Evolutionary conservation across 108 stramenopile species (phyloP).

Genomic region (Seminavis robusta): DNA sequence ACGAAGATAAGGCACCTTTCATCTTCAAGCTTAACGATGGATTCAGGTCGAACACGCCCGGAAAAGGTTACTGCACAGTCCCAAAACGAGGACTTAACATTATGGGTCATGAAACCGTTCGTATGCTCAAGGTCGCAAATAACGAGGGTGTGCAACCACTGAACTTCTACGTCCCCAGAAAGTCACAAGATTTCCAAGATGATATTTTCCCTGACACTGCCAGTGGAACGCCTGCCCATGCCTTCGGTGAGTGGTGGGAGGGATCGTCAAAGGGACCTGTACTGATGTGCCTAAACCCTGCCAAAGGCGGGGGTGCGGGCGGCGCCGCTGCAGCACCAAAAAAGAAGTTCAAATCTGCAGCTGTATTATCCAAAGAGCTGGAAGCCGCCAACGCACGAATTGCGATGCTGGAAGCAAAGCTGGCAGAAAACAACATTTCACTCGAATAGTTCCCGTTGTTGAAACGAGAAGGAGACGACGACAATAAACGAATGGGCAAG

Average conservation of each 20-base stretch:
- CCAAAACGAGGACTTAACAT: constrained; percentile 96
- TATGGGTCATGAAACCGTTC: constrained; percentile 91
- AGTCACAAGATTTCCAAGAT: constrained; percentile 96
- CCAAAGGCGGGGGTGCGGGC: constrained; percentile 11
- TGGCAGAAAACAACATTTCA: constrained; percentile 59
- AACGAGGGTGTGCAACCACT: constrained; percentile 89
- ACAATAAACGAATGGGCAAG: no score
- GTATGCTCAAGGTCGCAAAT: constrained; percentile 94
- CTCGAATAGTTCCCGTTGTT: no score
- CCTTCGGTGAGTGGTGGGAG: constrained; percentile 89
- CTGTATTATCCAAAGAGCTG: constrained; percentile 64
- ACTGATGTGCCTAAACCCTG: constrained; percentile 82
- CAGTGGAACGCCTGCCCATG: constrained; percentile 80
- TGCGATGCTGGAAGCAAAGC: constrained; percentile 68
- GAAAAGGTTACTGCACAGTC: constrained; percentile 95
- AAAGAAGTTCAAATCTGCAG: constrained; percentile 68
- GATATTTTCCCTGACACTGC: constrained; percentile 95
- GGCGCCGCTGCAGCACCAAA: constrained; percentile 15
- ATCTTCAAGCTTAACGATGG: constrained; percentile 87
- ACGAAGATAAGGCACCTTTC: constrained; percentile 88
- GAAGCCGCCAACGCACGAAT: constrained; percentile 71
- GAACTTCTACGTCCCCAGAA: constrained; percentile 94
- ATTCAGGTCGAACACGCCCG: constrained; percentile 89
- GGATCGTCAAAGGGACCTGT: constrained; percentile 87
- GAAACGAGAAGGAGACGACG: no score